Percentiles rank a stretch among this genome's conserved stretches.
These are phyloP conservation scores for Omphalotus olearius DNA, from an alignment of 1,284 basidiomycete species.

Conservation along the genomic window DNA sequence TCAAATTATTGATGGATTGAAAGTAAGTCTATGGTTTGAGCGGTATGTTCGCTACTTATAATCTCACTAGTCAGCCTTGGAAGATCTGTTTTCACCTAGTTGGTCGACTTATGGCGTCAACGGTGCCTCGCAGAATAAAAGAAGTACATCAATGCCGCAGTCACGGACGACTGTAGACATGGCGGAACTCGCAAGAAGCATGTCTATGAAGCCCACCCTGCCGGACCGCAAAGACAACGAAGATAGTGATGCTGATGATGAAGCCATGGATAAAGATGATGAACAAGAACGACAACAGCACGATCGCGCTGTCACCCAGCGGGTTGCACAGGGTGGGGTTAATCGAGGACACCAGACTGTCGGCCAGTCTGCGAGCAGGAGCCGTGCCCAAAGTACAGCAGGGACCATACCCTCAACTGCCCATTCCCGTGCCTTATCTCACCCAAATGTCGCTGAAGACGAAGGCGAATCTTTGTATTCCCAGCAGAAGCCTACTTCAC, in stretches of 20 bases:
- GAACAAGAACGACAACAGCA: not conserved
- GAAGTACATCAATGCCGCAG: not conserved
- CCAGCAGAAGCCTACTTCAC: too few species aligned
- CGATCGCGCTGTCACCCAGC: too few species aligned
- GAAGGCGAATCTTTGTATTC: too few species aligned
- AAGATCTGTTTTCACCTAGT: slow-evolving; percentile 59
- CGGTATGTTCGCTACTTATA: not conserved
- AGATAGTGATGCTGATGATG: not conserved
- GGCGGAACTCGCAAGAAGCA: not conserved
- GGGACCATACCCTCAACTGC: too few species aligned
- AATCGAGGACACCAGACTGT: too few species aligned
- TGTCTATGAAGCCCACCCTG: not conserved
- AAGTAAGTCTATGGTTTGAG: slow-evolving; percentile 40
- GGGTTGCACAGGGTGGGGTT: too few species aligned
- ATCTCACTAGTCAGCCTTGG: slow-evolving; percentile 23
- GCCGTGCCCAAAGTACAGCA: too few species aligned
- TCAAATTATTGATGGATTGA: slow-evolving; percentile 76
- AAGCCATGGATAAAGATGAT: not conserved
- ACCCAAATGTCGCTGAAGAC: too few species aligned
- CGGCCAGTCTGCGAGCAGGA: too few species aligned
- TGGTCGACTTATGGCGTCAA: slow-evolving; percentile 66
- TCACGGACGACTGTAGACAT: not conserved
- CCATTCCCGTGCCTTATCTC: too few species aligned
- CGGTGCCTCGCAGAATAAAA: not conserved
- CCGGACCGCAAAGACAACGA: not conserved